phyloP scores from a whole-genome alignment of 1,284 basidiomycete species.

The Naganishia liquefaciens region DNA sequence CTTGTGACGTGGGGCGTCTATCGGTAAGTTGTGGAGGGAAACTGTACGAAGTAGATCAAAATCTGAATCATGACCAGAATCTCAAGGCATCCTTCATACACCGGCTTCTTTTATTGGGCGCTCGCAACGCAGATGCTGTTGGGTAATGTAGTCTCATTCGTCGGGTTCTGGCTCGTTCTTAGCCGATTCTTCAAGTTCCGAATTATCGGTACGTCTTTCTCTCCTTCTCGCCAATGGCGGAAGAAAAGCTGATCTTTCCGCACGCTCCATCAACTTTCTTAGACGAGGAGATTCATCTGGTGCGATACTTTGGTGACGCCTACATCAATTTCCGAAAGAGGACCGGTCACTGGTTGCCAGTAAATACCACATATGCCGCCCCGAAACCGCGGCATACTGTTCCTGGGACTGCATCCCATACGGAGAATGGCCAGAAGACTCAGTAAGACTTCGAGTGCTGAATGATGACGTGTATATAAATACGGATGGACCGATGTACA shows the following conservation, averaged over 20 bases:
- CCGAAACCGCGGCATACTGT: background rate
- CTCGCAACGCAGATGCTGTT: conserved; percentile 90
- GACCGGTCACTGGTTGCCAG: conserved; percentile 72
- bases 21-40: conserved; percentile 58
- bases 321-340: conserved; percentile 69
- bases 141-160: conserved; percentile 72
- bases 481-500: too few species aligned
- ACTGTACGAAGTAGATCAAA: background rate
- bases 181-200: conserved; percentile 84
- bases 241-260: too few species aligned
- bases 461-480: too few species aligned
- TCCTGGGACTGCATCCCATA: background rate
- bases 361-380: conserved; percentile 17
- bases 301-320: conserved; percentile 77
- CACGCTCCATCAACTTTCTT: too few species aligned
- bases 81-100: conserved; percentile 93
- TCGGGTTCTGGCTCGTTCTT: conserved; percentile 58
- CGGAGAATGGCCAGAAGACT: background rate
- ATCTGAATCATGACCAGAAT: conserved; percentile 59
- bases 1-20: conserved; percentile 86
- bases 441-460: background rate
- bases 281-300: conserved; percentile 73
- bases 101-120: conserved; percentile 98
- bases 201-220: conserved; percentile 65
- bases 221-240: background rate